Conservation (phyloP, 2,329 filamentous ascomycete species). For the Trichophyton rubrum region DNA sequence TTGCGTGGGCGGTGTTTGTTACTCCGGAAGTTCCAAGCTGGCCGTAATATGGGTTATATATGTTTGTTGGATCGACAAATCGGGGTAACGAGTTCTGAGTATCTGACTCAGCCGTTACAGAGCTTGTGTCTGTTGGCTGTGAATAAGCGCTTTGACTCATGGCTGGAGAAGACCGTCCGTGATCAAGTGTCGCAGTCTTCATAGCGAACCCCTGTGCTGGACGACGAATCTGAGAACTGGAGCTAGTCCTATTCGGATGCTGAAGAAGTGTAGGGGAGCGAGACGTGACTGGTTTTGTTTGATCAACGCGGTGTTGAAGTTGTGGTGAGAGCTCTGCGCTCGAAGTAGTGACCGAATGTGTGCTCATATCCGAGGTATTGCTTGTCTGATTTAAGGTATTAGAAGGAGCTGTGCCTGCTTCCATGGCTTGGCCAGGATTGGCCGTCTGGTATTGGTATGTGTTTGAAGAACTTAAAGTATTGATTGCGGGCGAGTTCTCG, state of each 20-base stretch:
- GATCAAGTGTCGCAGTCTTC: neutral
- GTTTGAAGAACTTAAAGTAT: neutral
- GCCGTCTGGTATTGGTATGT: neutral
- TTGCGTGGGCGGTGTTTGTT: neutral
- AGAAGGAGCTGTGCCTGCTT: neutral
- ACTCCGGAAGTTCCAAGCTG: constrained; percentile 26
- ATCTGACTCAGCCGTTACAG: neutral
- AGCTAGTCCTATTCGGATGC: neutral
- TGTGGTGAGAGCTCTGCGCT: neutral
- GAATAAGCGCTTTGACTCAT: neutral
- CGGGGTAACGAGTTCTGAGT: constrained; percentile 18
- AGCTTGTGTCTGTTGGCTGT: neutral
- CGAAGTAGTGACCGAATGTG: neutral
- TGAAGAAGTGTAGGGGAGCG: constrained; percentile 5
- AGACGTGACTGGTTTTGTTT: neutral
- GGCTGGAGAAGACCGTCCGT: neutral
- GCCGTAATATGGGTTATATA: constrained; percentile 43
- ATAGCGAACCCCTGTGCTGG: neutral
- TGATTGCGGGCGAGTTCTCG: neutral
- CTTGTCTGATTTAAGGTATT: neutral
- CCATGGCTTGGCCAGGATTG: neutral
- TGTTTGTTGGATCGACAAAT: constrained; percentile 42
- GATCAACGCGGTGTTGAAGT: neutral
- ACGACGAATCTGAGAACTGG: neutral
- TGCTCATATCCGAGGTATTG: neutral